Percentiles rank a stretch among this genome's conserved stretches.
Evolutionary conservation across 2,329 filamentous ascomycete genomes (phyloP).

Genomic region (Botrytis tulipae): DNA sequence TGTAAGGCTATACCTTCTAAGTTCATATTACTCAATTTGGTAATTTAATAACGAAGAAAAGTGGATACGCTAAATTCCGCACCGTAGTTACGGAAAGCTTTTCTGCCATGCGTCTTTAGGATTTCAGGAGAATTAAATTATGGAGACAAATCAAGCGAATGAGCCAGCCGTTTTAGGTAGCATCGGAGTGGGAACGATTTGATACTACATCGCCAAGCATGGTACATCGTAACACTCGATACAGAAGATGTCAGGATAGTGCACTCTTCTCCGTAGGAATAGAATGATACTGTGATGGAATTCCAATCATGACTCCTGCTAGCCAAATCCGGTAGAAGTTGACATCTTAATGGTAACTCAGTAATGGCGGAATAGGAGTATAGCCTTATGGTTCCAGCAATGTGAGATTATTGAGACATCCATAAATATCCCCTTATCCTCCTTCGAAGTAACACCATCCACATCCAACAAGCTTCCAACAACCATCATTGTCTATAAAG

Average conservation of each 20-base stretch:
- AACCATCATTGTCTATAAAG: not conserved
- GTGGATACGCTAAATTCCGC: not conserved
- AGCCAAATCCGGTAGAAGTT: not conserved
- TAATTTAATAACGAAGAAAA: not conserved
- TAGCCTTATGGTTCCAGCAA: not conserved
- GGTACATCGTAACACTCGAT: not conserved
- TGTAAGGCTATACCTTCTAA: not conserved
- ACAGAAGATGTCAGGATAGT: not conserved
- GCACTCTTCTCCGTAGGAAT: not conserved
- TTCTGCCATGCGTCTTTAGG: not conserved
- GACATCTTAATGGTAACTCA: not conserved
- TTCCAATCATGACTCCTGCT: not conserved
- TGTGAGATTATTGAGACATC: not conserved
- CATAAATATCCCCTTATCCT: not conserved
- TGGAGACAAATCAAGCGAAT: not conserved
- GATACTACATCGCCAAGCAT: not conserved
- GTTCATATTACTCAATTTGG: not conserved
- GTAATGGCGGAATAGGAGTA: not conserved
- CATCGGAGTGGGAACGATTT: not conserved
- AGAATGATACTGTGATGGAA: not conserved
- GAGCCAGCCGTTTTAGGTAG: not conserved
- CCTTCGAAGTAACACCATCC: not conserved
- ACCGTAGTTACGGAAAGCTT: not conserved
- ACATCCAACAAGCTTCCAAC: slow-evolving; percentile 1
- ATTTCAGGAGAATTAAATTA: not conserved